These are phyloP conservation scores for Pichia sp. DNA, from an alignment of 1,139 yeast genomes.

Conservation along the genomic window DNA sequence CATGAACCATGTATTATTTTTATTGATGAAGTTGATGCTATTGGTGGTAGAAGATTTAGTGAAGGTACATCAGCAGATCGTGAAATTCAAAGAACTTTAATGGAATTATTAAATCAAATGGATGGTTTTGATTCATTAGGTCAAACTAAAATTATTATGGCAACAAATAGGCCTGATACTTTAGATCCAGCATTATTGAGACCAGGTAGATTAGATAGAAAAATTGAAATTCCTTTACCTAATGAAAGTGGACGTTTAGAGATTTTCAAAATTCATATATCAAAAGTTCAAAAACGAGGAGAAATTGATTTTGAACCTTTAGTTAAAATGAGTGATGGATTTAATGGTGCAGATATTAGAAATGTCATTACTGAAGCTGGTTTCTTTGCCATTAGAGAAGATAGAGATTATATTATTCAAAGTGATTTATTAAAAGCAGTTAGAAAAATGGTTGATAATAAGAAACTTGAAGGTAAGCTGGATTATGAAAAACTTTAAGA, in stretches of 20 bases:
- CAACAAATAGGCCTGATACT: slow-evolving; percentile 98
- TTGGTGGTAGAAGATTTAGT: slow-evolving; percentile 96
- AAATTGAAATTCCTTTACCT: slow-evolving; percentile 93
- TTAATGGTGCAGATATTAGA: slow-evolving; percentile 98
- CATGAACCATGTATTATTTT: slow-evolving; percentile 98
- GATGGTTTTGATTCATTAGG: slow-evolving; percentile 98
- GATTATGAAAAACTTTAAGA: slow-evolving; percentile 84
- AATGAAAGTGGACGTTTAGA: slow-evolving; percentile 95
- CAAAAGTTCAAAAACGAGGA: slow-evolving; percentile 83
- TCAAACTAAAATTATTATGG: slow-evolving; percentile 97
- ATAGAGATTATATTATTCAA: slow-evolving; percentile 89
- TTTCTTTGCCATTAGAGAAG: slow-evolving; percentile 96
- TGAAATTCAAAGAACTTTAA: slow-evolving; percentile 96
- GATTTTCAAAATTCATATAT: slow-evolving; percentile 89
- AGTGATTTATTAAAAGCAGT: slow-evolving; percentile 97
- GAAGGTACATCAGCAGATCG: slow-evolving; percentile 99
- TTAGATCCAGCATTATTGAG: slow-evolving; percentile 97
- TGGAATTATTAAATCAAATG: slow-evolving; percentile 98
- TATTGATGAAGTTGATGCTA: slow-evolving; percentile 99
- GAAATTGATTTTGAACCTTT: slow-evolving; percentile 97
- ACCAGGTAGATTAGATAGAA: slow-evolving; percentile 97
- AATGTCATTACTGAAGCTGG: slow-evolving; percentile 99
- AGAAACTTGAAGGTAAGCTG: slow-evolving; percentile 93
- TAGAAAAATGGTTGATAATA: slow-evolving; percentile 92
- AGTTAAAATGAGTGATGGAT: slow-evolving; percentile 97